Evolutionary conservation across 1,284 basidiomycete species (phyloP).

Genomic region (Tilletia walkeri): DNA sequence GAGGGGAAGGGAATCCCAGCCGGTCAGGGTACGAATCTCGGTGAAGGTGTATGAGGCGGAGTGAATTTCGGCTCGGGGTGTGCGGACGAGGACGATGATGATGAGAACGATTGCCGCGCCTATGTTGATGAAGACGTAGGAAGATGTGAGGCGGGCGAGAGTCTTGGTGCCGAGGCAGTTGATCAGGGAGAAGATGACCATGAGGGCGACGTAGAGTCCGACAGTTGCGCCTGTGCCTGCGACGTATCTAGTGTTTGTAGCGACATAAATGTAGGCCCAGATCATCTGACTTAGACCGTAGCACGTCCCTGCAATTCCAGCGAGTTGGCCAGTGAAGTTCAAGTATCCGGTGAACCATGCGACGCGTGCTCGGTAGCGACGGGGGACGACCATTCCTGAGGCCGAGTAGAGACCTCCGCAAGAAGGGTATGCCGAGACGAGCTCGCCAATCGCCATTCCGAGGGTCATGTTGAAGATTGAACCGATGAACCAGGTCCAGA

Average conservation of each 20-base stretch:
- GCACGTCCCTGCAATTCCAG: slow-evolving; percentile 80
- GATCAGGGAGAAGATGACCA: slow-evolving; percentile 56
- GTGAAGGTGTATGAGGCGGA: slow-evolving; percentile 68
- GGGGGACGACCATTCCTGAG: slow-evolving; percentile 50
- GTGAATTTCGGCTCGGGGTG: slow-evolving; percentile 75
- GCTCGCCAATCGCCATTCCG: slow-evolving; percentile 52
- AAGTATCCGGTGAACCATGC: slow-evolving; percentile 70
- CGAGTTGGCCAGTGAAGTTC: slow-evolving; percentile 82
- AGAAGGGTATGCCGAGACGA: slow-evolving; percentile 70
- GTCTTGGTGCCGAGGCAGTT: slow-evolving; percentile 79
- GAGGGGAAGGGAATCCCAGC: slow-evolving; percentile 75
- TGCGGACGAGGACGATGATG: slow-evolving; percentile 73
- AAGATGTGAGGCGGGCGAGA: slow-evolving; percentile 73
- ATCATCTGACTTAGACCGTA: slow-evolving; percentile 88
- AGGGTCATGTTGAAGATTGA: slow-evolving; percentile 52
- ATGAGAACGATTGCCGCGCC: slow-evolving; percentile 66
- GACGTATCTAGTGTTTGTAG: slow-evolving; percentile 8
- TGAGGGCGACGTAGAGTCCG: slow-evolving; percentile 46
- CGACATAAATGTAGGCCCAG: slow-evolving; percentile 65
- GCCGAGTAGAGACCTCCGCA: slow-evolving; percentile 71
- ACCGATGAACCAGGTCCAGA: slow-evolving; percentile 54
- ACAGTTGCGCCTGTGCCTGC: slow-evolving; percentile 24
- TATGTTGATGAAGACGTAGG: slow-evolving; percentile 84
- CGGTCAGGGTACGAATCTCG: slow-evolving; percentile 67
- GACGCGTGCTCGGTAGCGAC: slow-evolving; percentile 57